A percentile compares a stretch with the other conserved stretches of the same genome.
These are phyloP conservation scores for Kwoniella dejecticola DNA, from an alignment of 768 basidiomycete species.

Conservation along the genomic window DNA sequence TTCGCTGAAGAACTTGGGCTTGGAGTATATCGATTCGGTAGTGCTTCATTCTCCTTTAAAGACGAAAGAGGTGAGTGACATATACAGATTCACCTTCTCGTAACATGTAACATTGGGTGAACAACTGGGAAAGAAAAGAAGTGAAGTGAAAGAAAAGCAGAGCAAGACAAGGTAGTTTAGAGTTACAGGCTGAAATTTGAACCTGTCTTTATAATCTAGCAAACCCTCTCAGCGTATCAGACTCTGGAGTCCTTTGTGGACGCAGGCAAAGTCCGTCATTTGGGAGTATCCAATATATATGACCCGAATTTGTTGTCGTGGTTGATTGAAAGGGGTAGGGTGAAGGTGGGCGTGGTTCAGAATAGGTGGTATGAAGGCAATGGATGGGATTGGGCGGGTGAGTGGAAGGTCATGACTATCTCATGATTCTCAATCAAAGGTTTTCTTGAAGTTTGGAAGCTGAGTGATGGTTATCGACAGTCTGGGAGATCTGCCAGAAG, in stretches of 20 bases:
- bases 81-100: no score
- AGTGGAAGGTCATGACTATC: no score
- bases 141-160: no score
- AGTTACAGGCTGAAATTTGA: no score
- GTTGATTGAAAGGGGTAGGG: constrained; percentile 62
- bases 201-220: no score
- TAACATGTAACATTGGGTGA: background rate
- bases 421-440: background rate
- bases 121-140: no score
- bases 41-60: constrained; percentile 74
- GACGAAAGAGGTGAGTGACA: constrained; percentile 58
- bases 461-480: constrained; percentile 38
- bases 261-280: constrained; percentile 59
- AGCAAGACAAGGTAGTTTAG: no score
- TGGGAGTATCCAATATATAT: constrained; percentile 76
- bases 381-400: constrained; percentile 65
- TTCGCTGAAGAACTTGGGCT: constrained; percentile 70
- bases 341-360: constrained; percentile 67
- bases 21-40: constrained; percentile 75
- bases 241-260: constrained; percentile 66
- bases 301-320: constrained; percentile 63
- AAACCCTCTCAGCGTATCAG: constrained; percentile 72
- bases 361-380: constrained; percentile 78
- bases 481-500: constrained; percentile 67
- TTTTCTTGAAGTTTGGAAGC: background rate